Base-by-base conservation (phyloP, 1,284 basidiomycete species). In the Marasmius oreades region DNA sequence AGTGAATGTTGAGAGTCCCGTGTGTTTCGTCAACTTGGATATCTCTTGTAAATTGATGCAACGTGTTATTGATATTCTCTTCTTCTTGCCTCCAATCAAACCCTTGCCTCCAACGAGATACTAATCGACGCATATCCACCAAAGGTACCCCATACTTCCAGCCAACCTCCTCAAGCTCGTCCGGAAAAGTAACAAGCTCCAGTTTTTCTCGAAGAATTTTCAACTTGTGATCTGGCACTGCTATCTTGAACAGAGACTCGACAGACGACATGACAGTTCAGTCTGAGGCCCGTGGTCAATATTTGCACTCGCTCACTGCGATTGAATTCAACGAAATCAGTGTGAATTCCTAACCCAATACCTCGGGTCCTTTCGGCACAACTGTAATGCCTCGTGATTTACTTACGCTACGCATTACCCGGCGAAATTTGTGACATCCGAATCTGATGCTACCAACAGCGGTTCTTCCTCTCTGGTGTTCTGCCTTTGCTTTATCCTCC, bases 81-180 rank as follows among this genome's bases (percentile, higher is more conserved):
- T 81, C 78, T 22, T 76, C 64, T 43, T 63, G 69, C 20, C 72
- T 70, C 79, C 80, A 82, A 66, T 79, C 72, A 58, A 74, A 80
- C 3, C 69, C 72, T 36, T 74, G 64, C 58, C 67, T 69, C 80
- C 80, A 81, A 22, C 70, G 66, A 11, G 64, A 63, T 0, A 75
- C 68, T 1, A 82, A 70, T 2, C 77, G 70, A 33, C 69, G 63
- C 2, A 81, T 64, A 59, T 81, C 76, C 0, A 69, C 68, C 8
- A 81, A 72, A 1, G 80, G 79, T 1, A 67, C 75, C 11, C 80
- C 80, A 56, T 81, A 81, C 8, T 69, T 69, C 68, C 75, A 73
- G 3, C 67, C 73, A 12, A 74, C 74, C 16, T 73, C 73, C 8
- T 77, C 71, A 16, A 81, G 64, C 59, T 81, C 78, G 61, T 81